These are phyloP conservation scores for Scytalidium sp. DNA, from an alignment of 2,329 filamentous ascomycete species.

Conservation along the genomic window DNA sequence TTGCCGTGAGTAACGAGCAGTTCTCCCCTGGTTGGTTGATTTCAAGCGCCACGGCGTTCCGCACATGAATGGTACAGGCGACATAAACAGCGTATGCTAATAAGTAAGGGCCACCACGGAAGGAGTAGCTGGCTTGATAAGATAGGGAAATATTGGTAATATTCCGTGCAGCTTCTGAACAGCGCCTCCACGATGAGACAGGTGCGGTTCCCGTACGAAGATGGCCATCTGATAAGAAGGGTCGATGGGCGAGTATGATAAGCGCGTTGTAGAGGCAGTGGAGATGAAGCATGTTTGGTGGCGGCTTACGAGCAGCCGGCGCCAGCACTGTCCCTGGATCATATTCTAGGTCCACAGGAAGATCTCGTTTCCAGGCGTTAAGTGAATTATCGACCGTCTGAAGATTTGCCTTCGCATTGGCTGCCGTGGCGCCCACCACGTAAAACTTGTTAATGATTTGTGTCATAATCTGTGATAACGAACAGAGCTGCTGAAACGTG, in stretches of 20 bases:
- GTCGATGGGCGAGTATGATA: conserved; percentile 50
- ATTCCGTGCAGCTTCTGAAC: conserved; percentile 30
- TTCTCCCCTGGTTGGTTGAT: conserved; percentile 15
- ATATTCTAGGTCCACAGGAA: conserved; percentile 41
- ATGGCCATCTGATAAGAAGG: conserved; percentile 48
- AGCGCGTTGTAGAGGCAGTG: conserved; percentile 46
- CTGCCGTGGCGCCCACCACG: conserved; percentile 19
- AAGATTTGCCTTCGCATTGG: conserved; percentile 30
- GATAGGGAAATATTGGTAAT: conserved; percentile 31
- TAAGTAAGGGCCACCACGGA: conserved; percentile 36
- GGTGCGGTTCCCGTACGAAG: conserved; percentile 27
- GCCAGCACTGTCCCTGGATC: conserved; percentile 19
- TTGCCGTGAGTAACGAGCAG: conserved; percentile 20
- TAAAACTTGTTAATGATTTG: conserved; percentile 42
- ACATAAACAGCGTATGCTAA: conserved; percentile 40
- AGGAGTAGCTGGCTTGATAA: conserved; percentile 35
- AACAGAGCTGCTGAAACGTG: conserved; percentile 33
- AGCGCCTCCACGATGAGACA: conserved; percentile 26
- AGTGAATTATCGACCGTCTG: conserved; percentile 37
- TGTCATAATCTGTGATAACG: conserved; percentile 45
- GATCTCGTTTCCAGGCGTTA: conserved; percentile 35
- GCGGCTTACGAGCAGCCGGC: conserved; percentile 31
- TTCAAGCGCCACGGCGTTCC: conserved; percentile 28
- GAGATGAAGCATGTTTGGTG: conserved; percentile 42
- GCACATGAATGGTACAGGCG: conserved; percentile 36